Evolutionary conservation across 148 eudicot species (phyloP).

Genomic region (Tetragonia tetragonoides): DNA sequence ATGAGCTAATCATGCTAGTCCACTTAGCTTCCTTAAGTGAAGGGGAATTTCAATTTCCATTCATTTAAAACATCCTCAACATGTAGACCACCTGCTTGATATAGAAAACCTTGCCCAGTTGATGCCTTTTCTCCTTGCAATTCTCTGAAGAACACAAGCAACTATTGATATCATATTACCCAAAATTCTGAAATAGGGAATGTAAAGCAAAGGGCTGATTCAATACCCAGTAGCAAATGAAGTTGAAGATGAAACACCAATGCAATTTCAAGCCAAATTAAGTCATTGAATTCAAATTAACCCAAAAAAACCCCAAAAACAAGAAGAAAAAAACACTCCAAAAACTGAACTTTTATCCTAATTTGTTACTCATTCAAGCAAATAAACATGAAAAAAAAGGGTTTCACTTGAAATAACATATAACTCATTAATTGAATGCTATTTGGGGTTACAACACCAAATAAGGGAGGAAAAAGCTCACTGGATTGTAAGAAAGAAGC

Average conservation of each 20-base stretch:
- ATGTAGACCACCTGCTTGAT: not conserved
- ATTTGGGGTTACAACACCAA: too few relatives aligned
- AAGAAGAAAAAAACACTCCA: too few relatives aligned
- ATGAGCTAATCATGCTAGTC: slow-evolving; percentile 16
- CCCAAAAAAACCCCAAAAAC: not conserved
- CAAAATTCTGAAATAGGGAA: not conserved
- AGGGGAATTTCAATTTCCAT: slow-evolving; percentile 1
- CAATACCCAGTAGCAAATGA: not conserved
- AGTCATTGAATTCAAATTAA: not conserved
- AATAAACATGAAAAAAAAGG: not conserved
- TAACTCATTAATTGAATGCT: too few relatives aligned
- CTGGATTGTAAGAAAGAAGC: too few relatives aligned
- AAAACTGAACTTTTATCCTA: not conserved
- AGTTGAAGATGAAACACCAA: not conserved
- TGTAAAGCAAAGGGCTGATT: not conserved
- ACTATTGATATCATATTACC: not conserved
- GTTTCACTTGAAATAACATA: not conserved
- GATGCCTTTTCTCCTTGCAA: slow-evolving; percentile 11
- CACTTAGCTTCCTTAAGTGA: not conserved
- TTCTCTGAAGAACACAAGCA: slow-evolving; percentile 7
- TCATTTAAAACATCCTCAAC: not conserved
- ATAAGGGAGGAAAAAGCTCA: not conserved
- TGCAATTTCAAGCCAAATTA: not conserved
- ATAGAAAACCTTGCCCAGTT: not conserved
- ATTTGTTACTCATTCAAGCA: not conserved